Evolutionary conservation across 2,329 filamentous ascomycete species (phyloP), one percentile per base, ranked within the genome.

Genomic region (Blumeria graminis): DNA sequence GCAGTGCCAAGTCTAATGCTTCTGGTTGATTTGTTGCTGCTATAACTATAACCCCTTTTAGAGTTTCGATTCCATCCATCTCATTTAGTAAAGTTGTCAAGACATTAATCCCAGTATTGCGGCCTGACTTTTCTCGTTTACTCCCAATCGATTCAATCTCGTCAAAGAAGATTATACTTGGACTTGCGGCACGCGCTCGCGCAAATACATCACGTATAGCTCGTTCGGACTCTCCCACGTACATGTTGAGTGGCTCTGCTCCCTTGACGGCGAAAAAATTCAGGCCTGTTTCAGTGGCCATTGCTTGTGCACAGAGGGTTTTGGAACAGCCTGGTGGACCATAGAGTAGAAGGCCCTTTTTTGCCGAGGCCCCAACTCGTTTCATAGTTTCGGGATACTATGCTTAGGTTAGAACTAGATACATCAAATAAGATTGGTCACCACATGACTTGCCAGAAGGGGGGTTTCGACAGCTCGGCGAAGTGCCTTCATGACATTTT

Each of bases 261-360:
- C 88, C 90, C 70, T 95, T 94, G 61, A 96, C 86, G 8, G 88
- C 84, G 65, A 95, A 82, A 72, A 95, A 95, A 68, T 95, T 95
- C 69, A 93, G 82, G 3, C 84, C 84, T 34, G 86, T 86, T 67
- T 93, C 88, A 6, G 87, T 94, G 14, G 90, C 90, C 62, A 94
- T 78, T 33, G 90, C 90, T 67, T 94, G 88, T 0, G 90, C 90
- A 0, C 81, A 87, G 66, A 95, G 78, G 0, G 90, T 96, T 70
- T 96, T 96, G 60, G 88, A 93, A 69, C 90, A 95, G 3, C 90
- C 90, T 0, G 90, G 90, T 0, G 90, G 90, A 0, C 90, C 90
- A 67, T 94, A 95, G 2, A 96, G 76, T 6, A 96, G 74, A 14
- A 94, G 78, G 0, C 89, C 88, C 65, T 90, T 93, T 57, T 82